Base-by-base conservation (phyloP, 805 yeast species). In the Blastobotrys robertii region DNA sequence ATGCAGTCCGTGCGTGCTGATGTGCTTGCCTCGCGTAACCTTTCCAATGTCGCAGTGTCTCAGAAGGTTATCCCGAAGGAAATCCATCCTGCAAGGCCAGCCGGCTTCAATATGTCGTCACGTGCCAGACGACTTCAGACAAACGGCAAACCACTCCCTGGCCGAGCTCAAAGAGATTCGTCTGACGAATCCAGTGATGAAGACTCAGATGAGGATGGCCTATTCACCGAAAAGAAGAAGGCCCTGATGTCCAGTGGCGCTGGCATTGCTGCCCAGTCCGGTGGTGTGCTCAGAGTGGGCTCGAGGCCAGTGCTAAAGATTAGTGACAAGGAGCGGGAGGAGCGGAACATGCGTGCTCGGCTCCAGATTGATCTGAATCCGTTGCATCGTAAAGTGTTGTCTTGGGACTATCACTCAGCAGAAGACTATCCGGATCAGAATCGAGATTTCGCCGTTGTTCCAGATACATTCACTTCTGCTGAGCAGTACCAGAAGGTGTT, bases 321-420 rank as follows among this genome's bases (percentile, higher is more conserved):
- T 11, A 67, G 67, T 29, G 59, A 62, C 15, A 69, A 65, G 40
- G 77, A 76, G 51, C 60, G 66, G 30, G 90, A 80, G 33, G 88
- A 82, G 57, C 81, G 81, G 46, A 66, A 79, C 42, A 84, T 86
- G 88, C 74, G 94, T 50, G 67, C 73, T 50, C 72, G 97, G 50
- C 66, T 90, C 42, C 79, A 81, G 54, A 87, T 87, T 9, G 84
- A 81, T 54, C 62, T 86, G 57, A 78, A 74, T 45, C 87, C 94
- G 1, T 67, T 94, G 4, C 86, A 90, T 57, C 65, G 67, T 12
- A 70, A 71, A 5, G 70, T 92, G 6, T 65, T 92, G 44, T 66
- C 69, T 35, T 92, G 98, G 98, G 75, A 83, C 38, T 90, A 76
- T 53, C 75, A 68, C 36, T 66, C 72, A 13, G 60, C 60, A 1